Evolutionary conservation across 2,329 filamentous ascomycete genomes (phyloP).

Genomic region (Colletotrichum lindemuthianum): DNA sequence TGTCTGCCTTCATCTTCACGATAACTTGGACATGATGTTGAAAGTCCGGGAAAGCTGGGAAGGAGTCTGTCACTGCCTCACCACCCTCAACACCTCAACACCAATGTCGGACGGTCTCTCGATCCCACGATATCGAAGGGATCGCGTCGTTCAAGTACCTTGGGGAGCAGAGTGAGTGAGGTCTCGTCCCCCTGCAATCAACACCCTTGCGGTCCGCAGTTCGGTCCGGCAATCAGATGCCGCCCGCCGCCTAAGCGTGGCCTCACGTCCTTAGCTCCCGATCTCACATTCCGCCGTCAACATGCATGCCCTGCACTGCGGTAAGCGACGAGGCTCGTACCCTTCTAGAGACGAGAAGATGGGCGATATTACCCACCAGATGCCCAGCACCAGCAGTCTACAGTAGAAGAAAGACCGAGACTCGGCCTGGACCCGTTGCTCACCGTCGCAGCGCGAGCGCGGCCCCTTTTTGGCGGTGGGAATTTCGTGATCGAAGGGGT

Average conservation of each 20-base stretch:
- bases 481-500: slow-evolving; percentile 13
- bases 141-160: no score
- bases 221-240: slow-evolving; percentile 31
- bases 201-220: slow-evolving; percentile 19
- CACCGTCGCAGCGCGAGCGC: no score
- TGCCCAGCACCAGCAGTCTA: slow-evolving; percentile 1
- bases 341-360: background rate
- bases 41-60: no score
- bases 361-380: background rate
- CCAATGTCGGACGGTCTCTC: no score
- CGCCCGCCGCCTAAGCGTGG: slow-evolving; percentile 20
- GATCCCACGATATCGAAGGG: no score
- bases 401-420: slow-evolving; percentile 30
- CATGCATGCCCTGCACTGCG: background rate
- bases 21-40: no score
- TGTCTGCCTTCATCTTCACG: no score
- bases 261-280: slow-evolving; percentile 8
- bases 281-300: background rate
- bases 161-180: no score
- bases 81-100: no score
- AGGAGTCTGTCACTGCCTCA: no score
- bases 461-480: background rate
- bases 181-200: background rate
- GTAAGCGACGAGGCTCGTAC: background rate
- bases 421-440: slow-evolving; percentile 29